phyloP scores from a whole-genome alignment of 208 protist genomes.

The Crithidia bombi region DNA sequence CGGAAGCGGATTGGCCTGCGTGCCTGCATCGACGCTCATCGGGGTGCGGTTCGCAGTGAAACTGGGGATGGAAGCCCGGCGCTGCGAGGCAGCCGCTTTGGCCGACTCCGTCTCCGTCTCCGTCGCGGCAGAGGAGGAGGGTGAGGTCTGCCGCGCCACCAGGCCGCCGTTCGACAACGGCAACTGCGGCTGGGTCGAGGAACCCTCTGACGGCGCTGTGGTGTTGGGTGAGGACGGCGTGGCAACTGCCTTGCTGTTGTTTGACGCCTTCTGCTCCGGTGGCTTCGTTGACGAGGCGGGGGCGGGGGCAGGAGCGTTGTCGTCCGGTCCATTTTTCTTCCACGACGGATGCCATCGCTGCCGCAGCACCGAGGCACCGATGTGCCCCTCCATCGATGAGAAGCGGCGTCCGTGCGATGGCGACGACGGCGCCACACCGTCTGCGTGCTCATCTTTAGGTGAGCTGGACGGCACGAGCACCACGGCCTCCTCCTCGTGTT shows the following conservation, averaged over 20 bases:
- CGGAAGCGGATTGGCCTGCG: conserved; percentile 13
- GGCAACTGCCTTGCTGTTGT: not conserved
- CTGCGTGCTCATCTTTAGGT: not conserved
- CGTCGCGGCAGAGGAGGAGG: not conserved
- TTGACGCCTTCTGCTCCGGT: not conserved
- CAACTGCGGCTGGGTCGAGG: not conserved
- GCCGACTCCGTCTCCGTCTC: not conserved
- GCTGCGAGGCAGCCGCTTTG: not conserved
- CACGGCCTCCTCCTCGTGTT: not conserved
- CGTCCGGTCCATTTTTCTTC: conserved; percentile 11
- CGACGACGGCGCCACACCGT: not conserved
- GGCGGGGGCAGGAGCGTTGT: too few species aligned
- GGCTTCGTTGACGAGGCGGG: not conserved
- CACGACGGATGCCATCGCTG: conserved; percentile 25
- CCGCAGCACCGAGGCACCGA: conserved; percentile 10
- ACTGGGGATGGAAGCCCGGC: conserved; percentile 11
- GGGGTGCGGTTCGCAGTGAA: not conserved
- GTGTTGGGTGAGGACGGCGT: not conserved
- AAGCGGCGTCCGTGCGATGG: conserved; percentile 10
- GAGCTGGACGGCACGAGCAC: conserved; percentile 1
- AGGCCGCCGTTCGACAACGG: not conserved
- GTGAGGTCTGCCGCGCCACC: not conserved
- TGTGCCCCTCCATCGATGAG: conserved; percentile 15
- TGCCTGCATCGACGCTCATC: conserved; percentile 5
- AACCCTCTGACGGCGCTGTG: not conserved